Base-by-base conservation (phyloP, 177 flowering plant genomes). In the Telopea speciosissima region DNA sequence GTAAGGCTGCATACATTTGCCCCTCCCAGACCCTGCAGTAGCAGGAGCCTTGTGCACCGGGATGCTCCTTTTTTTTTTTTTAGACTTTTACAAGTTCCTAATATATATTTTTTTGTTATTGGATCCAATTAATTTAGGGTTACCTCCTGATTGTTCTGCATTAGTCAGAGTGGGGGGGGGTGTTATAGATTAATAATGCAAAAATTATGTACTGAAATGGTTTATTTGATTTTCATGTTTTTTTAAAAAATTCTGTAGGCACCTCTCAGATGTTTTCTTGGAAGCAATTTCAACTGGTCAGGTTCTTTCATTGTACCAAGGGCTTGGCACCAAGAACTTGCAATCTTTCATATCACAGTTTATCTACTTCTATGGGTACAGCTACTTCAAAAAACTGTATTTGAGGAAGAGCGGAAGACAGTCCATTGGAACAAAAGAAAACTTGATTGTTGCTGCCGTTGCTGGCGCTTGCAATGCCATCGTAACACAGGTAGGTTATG, bases 281-380 rank as follows among this genome's bases (percentile, higher is more conserved):
- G 93, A 89, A 81, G 93, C 93, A 58, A 71, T 89, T 68, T 85
- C 86, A 16, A 81, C 68, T 10, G 63, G 77, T 24, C 86, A 86
- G 76, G 71, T 89, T 73, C 81, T 83, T 42, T 87, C 93, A 42
- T 64, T 89, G 79, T 89, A 87, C 76, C 93, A 87, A 76, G 93
- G 93, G 5, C 82, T 89, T 56, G 87, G 88, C 70, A 87, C 90
- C 54, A 87, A 89, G 82, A 89, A 86, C 70, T 58, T 89, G 74
- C 93, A 87, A 70, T 85, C 93, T 11, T 83, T 87, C 66, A 76
- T 86, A 71, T 81, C 88, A 22, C 85, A 81, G 69, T 89, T 89
- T 79, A 52, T 89, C 66, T 89, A 89, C 73, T 89, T 89, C 73
- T 87, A 89, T 75, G 89, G 88, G 45, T 89, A 89, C 65, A 87